Conservation (phyloP, 495 filamentous ascomycete species). For the Zalerion maritima region DNA sequence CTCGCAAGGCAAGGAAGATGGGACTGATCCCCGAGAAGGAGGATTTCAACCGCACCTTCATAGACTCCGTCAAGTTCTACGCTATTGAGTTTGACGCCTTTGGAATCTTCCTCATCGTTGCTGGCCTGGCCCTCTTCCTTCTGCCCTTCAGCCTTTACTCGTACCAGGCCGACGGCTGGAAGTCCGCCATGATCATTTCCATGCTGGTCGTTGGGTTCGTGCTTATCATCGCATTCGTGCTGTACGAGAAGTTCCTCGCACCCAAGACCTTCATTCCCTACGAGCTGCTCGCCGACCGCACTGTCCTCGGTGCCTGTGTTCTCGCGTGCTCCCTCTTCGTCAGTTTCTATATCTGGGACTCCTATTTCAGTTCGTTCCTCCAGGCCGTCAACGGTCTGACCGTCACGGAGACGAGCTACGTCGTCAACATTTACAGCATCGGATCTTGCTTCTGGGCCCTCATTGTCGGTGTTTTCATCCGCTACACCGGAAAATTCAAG, state of each 20-base stretch:
- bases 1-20: constrained; percentile 33
- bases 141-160: constrained; percentile 44
- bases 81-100: constrained; percentile 44
- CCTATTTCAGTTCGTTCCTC: constrained; percentile 51
- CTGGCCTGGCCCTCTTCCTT: constrained; percentile 46
- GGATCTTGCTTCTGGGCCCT: constrained; percentile 47
- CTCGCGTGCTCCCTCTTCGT: constrained; percentile 41
- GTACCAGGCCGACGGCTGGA: constrained; percentile 30
- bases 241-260: constrained; percentile 44
- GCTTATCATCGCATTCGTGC: constrained; percentile 39
- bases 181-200: constrained; percentile 37
- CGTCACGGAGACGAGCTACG: constrained; percentile 43
- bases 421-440: constrained; percentile 53
- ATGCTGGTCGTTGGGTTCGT: constrained; percentile 43
- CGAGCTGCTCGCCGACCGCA: constrained; percentile 45
- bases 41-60: constrained; percentile 32
- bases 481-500: constrained; percentile 43
- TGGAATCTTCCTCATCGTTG: constrained; percentile 42
- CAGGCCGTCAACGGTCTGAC: constrained; percentile 54
- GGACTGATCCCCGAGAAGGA: constrained; percentile 22
- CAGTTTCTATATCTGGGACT: constrained; percentile 54
- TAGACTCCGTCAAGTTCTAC: constrained; percentile 38
- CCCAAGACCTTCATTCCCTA: constrained; percentile 45
- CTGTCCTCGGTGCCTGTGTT: constrained; percentile 47
- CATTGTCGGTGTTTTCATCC: constrained; percentile 40